Evolutionary conservation across 2,329 filamentous ascomycete species (phyloP).

Genomic region (Beauveria asiatica): DNA sequence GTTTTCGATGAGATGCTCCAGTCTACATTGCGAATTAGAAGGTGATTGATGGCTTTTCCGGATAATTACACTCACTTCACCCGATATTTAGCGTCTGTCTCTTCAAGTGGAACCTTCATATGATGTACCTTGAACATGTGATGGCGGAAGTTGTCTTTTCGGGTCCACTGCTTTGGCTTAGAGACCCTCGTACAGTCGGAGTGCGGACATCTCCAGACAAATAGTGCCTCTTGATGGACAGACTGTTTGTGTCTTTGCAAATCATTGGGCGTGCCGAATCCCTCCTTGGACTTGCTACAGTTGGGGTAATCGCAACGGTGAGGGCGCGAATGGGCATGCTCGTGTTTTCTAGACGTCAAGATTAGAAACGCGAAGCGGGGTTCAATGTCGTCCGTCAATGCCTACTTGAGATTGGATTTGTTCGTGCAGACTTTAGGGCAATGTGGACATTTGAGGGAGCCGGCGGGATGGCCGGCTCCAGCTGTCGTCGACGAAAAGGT

Average conservation of each 20-base stretch:
- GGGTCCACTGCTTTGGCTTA: constrained; percentile 61
- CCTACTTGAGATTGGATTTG: constrained; percentile 8
- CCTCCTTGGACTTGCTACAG: constrained; percentile 45
- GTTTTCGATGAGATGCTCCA: not conserved
- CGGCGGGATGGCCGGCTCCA: not conserved
- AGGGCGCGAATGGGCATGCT: constrained; percentile 59
- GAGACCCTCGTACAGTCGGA: constrained; percentile 18
- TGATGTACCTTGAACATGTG: constrained; percentile 65
- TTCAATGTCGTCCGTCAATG: not conserved
- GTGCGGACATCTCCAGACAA: constrained; percentile 17
- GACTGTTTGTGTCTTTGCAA: constrained; percentile 69
- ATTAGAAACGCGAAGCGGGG: not conserved
- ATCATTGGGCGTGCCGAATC: constrained; percentile 76
- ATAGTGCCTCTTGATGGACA: constrained; percentile 48
- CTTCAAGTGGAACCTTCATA: not conserved
- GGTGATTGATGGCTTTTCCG: too few relatives aligned
- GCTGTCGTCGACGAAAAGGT: not conserved
- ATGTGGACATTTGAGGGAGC: not conserved
- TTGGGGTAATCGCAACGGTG: constrained; percentile 49
- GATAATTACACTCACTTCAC: not conserved
- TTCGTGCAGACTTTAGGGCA: not conserved
- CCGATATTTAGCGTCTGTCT: not conserved
- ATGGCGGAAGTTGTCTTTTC: constrained; percentile 78
- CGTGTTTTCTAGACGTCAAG: constrained; percentile 56
- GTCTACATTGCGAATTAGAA: not conserved